Base-by-base conservation (phyloP, 75 land plant species). In the Cunninghamia lanceolata region DNA sequence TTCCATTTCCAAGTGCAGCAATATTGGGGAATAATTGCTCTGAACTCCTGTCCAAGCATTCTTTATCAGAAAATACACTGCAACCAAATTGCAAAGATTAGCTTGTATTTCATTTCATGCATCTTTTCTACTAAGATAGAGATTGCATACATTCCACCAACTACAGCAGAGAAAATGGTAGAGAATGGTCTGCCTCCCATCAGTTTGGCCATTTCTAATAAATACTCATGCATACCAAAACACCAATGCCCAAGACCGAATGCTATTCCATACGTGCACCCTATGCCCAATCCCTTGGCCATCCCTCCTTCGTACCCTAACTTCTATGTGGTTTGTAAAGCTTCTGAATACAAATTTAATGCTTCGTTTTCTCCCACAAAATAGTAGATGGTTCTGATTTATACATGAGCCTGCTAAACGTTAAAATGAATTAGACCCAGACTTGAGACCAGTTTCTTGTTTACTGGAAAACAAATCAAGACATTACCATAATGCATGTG, bases 181-280 rank as follows among this genome's bases (percentile, higher is more conserved):
- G 96, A 91, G 87, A 98, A 88, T 6, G 96, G 95, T 85, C 94
- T 95, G 9, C 99, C 99, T 13, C 96, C 97, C n/a, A 91, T 93
- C 92, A 7, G 95, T 91, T 78, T 85, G 89, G 21, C 95, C 97
- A 52, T 89, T 87, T 40, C 96, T 88, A 53, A 98, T 93, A 42
- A 96, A 95, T 30, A 96, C 95, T 10, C 99, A 95, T 38, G 95
- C 99, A 86, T 94, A 97, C 97, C 98, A 98, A 63, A 95, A 91
- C 54, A 98, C 93, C 82, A 98, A 91, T 38, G 98, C 99, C 99
- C 99, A 98, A 17, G 95, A 92, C 92, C 93, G 92, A 88, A 96
- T 0, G 94, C 94, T 42, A 98, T 90, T 25, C 96, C 99, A 87
- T 98, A 95, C 1, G 99, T 95, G 85, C 95, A 93, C 71, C 99